Evolutionary conservation across 2,329 filamentous ascomycete genomes (phyloP).

Genomic region (Aspergillus persii): DNA sequence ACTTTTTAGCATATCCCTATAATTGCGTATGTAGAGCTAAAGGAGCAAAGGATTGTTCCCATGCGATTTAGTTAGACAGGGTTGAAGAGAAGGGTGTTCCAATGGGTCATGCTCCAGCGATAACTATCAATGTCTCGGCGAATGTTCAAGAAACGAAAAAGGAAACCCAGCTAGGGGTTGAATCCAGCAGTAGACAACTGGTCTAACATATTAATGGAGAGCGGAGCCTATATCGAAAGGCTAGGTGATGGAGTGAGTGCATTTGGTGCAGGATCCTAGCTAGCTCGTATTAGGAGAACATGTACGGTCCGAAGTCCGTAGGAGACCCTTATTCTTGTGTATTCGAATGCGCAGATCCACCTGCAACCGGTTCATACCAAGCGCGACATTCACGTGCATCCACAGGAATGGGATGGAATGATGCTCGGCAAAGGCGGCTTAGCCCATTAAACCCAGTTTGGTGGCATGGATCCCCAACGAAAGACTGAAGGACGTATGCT

Average conservation of each 20-base stretch:
- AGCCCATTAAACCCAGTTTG: background rate
- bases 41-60: too few relatives aligned
- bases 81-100: too few relatives aligned
- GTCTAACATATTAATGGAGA: background rate
- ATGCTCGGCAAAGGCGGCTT: background rate
- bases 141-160: background rate
- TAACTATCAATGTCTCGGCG: too few relatives aligned
- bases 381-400: background rate
- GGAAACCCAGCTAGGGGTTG: background rate
- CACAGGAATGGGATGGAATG: background rate
- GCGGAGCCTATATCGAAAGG: background rate
- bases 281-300: too few relatives aligned
- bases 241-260: too few relatives aligned
- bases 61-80: too few relatives aligned
- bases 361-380: background rate
- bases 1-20: too few relatives aligned
- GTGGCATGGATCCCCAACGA: background rate
- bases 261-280: too few relatives aligned
- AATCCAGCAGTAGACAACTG: background rate
- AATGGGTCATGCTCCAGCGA: too few relatives aligned
- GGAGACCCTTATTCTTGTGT: background rate
- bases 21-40: too few relatives aligned
- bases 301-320: background rate
- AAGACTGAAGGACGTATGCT: background rate
- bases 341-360: background rate